A percentile compares a stretch with the other conserved stretches of the same genome.
phyloP scores from a whole-genome alignment of 2,329 filamentous ascomycete genomes.

The Delphinella strobiligena region DNA sequence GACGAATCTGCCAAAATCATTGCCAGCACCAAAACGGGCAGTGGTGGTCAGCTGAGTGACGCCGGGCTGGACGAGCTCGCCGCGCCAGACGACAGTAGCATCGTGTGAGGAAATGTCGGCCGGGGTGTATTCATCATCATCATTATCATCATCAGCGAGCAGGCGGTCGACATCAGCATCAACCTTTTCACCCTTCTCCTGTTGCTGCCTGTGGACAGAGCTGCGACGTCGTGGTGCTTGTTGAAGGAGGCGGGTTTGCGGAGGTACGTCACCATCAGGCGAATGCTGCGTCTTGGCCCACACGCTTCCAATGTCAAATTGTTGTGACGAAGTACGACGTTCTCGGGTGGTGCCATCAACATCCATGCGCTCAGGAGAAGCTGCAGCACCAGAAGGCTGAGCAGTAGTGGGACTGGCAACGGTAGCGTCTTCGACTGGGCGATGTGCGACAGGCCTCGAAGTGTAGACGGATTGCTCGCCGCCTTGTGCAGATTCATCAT shows the following conservation, averaged over 20 bases:
- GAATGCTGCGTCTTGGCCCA: slow-evolving; percentile 54
- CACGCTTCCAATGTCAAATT: slow-evolving; percentile 75
- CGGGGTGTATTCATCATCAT: slow-evolving; percentile 70
- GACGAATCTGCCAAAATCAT: slow-evolving; percentile 54
- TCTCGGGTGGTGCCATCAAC: slow-evolving; percentile 42
- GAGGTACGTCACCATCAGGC: slow-evolving; percentile 2
- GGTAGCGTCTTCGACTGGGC: slow-evolving; percentile 10
- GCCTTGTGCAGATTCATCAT: slow-evolving; percentile 49
- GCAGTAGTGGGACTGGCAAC: slow-evolving; percentile 17
- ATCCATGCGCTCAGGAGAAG: slow-evolving; percentile 6
- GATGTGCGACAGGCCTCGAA: slow-evolving; percentile 32
- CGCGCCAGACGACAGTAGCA: slow-evolving; percentile 66
- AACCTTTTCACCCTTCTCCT: slow-evolving; percentile 46
- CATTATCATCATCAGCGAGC: slow-evolving; percentile 68
- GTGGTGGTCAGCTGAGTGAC: slow-evolving; percentile 38
- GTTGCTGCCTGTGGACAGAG: slow-evolving; percentile 18
- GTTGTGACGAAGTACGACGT: slow-evolving; percentile 23
- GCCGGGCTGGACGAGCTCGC: slow-evolving; percentile 40
- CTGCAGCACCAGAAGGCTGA: slow-evolving; percentile 3
- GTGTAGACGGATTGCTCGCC: slow-evolving; percentile 34
- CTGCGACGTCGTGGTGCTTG: slow-evolving; percentile 33
- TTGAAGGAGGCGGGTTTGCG: background rate
- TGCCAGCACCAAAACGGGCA: slow-evolving; percentile 77
- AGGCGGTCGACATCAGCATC: slow-evolving; percentile 87
- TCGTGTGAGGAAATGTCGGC: slow-evolving; percentile 55